These are phyloP conservation scores for Cucumis variabilis DNA, from an alignment of 331 rosid genomes.

Conservation along the genomic window DNA sequence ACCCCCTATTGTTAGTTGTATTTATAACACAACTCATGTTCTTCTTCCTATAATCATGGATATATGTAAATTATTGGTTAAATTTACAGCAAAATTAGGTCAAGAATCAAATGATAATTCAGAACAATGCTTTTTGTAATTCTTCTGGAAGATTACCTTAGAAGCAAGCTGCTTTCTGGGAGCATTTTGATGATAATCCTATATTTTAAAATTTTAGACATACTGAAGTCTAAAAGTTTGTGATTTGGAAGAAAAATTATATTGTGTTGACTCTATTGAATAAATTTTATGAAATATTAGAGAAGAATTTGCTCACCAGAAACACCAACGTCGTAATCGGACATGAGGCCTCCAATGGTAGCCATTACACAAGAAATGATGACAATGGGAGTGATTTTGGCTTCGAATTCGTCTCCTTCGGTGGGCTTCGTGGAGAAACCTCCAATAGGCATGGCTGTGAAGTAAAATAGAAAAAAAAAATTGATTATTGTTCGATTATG, in stretches of 20 bases:
- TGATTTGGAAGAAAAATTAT: too few species aligned
- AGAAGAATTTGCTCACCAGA: constrained; percentile 44
- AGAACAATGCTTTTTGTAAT: not conserved
- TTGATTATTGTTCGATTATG: too few species aligned
- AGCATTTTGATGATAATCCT: not conserved
- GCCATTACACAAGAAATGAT: constrained; percentile 73
- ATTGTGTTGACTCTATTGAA: too few species aligned
- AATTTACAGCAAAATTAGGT: too few species aligned
- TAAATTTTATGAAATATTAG: too few species aligned
- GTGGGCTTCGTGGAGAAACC: constrained; percentile 40
- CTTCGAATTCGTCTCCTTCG: constrained; percentile 37
- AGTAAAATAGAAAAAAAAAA: not conserved
- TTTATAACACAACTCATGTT: too few species aligned
- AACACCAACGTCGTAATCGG: constrained; percentile 77
- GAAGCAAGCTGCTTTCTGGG: constrained; percentile 55
- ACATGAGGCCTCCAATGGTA: constrained; percentile 78
- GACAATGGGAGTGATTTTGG: constrained; percentile 61
- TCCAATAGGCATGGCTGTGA: constrained; percentile 35
- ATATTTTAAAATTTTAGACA: too few species aligned
- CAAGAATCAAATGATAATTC: not conserved
- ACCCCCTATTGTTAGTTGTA: too few species aligned
- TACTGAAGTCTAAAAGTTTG: too few species aligned
- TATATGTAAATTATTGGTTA: too few species aligned
- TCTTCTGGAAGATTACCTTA: constrained; percentile 27
- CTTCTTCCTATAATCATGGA: too few species aligned